Evolutionary conservation across 805 yeast species (phyloP), one percentile per base, ranked within the genome.

Genomic region (Monosporozyma unispora): DNA sequence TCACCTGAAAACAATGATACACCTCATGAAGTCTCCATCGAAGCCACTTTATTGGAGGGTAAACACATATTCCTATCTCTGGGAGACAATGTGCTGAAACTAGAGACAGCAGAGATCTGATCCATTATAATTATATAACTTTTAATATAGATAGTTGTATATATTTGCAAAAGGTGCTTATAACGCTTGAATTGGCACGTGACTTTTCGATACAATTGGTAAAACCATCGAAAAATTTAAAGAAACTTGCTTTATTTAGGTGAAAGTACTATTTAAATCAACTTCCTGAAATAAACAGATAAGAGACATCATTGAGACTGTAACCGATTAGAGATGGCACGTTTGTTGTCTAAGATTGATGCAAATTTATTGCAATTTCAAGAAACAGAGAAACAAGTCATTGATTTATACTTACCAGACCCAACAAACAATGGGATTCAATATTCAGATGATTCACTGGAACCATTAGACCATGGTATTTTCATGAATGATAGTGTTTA

Each of bases 311-410:
- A 31, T 31, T 31, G 35, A 21, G 6, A 8, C 12, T 27, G n/a
- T 11, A n/a, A 4, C n/a, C 38, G 21, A 31, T 23, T 22, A 44
- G 21, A 11, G 4, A 48, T 48, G 50, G 25, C 40, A 3, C 38
- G 35, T 35, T 12, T 45, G 19, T 33, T 64, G 29, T 63, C 66
- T 7, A 63, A 60, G 46, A 48, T 64, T 40, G 68, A 62, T 51
- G 59, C 55, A 4, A 53, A 59, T 49, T 44, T 62, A 16, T 56
- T 57, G 16, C 60, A 59, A 43, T 56, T 55, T 41, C 45, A 39
- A 19, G 42, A 39, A 39, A 39, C 42, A 39, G 25, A 39, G 25
- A 39, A 39, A 39, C 28, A 19, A 8, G 27, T 21, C 14, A 46
- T 60, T 18, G 51, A 57, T 44, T 50, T 63, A 27, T 51, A 50